Conservation (phyloP, 192 early-diverging fungal species). For the Bifiguratus adelaidae region DNA sequence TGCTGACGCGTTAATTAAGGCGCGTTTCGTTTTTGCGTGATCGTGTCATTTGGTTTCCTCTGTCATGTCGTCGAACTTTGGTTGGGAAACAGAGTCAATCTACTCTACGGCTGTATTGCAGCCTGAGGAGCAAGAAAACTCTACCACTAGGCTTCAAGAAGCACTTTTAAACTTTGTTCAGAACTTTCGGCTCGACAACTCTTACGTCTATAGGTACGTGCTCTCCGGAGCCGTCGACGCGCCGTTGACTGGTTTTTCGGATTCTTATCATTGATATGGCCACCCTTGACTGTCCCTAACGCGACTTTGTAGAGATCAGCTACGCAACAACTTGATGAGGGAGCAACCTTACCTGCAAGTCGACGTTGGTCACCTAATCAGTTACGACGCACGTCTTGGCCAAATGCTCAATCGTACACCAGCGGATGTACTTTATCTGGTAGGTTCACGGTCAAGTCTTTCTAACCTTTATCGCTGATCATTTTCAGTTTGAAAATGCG, state of each 20-base stretch:
- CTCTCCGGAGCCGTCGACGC: background rate
- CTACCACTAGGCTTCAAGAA: conserved; percentile 49
- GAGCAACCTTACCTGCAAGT: conserved; percentile 77
- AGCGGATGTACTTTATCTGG: conserved; percentile 68
- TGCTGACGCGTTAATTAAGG: too few species aligned
- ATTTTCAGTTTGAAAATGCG: conserved; percentile 77
- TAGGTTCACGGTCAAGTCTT: too few species aligned
- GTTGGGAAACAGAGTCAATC: conserved; percentile 77
- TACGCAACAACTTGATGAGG: conserved; percentile 71
- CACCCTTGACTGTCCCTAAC: background rate
- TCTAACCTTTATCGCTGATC: background rate
- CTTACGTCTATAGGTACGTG: conserved; percentile 69
- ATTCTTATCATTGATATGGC: background rate
- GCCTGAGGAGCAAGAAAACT: conserved; percentile 41
- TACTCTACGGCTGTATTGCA: conserved; percentile 61
- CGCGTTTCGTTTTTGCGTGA: too few species aligned
- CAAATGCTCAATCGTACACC: conserved; percentile 72
- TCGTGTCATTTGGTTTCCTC: too few species aligned
- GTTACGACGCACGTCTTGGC: conserved; percentile 76
- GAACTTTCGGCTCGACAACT: conserved; percentile 75
- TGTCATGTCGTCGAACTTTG: too few species aligned
- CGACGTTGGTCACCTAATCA: conserved; percentile 75
- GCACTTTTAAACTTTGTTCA: conserved; percentile 75
- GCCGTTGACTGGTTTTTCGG: background rate
- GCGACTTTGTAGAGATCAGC: conserved; percentile 61